Base-by-base conservation (phyloP, 495 filamentous ascomycete species). In the Patellaria atrata region DNA sequence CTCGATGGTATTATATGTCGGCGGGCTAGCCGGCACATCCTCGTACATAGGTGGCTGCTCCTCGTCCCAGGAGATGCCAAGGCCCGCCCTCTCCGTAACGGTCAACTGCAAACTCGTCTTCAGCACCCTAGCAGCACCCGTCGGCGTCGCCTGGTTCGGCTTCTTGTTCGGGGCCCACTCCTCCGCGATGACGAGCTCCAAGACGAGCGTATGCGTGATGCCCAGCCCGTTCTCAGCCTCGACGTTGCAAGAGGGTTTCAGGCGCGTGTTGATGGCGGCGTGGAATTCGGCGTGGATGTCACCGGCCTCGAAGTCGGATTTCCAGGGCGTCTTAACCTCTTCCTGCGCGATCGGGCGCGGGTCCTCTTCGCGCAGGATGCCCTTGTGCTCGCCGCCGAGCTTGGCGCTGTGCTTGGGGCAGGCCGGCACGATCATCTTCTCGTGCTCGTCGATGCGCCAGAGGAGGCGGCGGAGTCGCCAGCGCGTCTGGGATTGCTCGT, bases 31-130 rank as follows among this genome's bases (percentile, higher is more conserved):
- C 0, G 87, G 86, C 18, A 99, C 84, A 51, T 96, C 82, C 59
- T 89, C 80, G 51, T 99, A 99, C 48, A 87, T 72, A 0, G 89
- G 89, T 22, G 89, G 89, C 55, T 78, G 73, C 59, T 99, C 89
- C 57, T 94, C 84, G 38, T 99, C 89, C 89, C 89, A 99, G 50
- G 76, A 81, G 50, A 99, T 87, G 2, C 89, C 89, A 33, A 96
- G 64, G 2, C 91, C 89, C 12, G 68, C 69, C 22, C 85, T 69
- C 53, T 92, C 80, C 1, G 87, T 94, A 33, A 94, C 63, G 22
- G 70, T 60, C 22, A 83, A 59, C 41, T 68, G 67, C 66, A 94
- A 94, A 50, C 93, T 83, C 77, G 91, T 94, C 36, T 87, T 72
- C 26, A 99, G 62, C 18, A 99, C 85, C 29, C 89, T 73, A 0